Evolutionary conservation across 2,329 filamentous ascomycete species (phyloP), one percentile per base, ranked within the genome.

Genomic region (Nannizzia gypsea): DNA sequence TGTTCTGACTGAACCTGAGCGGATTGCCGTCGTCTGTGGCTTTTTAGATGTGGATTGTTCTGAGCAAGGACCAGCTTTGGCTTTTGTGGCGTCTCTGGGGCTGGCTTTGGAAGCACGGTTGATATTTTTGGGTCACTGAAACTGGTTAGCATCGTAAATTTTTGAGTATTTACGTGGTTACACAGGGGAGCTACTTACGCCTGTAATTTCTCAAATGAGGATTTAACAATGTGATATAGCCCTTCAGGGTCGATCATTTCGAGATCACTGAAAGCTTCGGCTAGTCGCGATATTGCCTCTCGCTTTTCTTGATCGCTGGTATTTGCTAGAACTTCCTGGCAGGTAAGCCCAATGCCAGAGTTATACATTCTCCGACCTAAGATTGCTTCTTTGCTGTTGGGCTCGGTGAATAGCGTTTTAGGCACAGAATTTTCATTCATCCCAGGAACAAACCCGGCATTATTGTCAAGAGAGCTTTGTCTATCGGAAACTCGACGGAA

Each of bases 171-270:
- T 22, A 11, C 5, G 5, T n/a, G 22, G 26, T n/a, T 38, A 13
- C 34, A 22, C 9, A 13, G 24, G 17, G 15, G 40, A n/a, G 3
- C 31, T 9, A 69, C 72, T 66, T 65, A 74, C 68, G 68, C 68
- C 61, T 87, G 81, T 54, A 95, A 80, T 60, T 83, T 83, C n/a
- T 88, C 81, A 62, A 95, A 80, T 64, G 95, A 82, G 60, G 83
- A 81, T 67, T 85, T 88, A 68, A 99, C 80, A 15, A 99, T 80
- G 65, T 95, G 85, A 67, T 92, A 93, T 44, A 91, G 84, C 17
- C 91, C 91, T 70, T 96, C 92, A 0, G 92, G 92, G 68, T 99
- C 92, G 31, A 92, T 80, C 50, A 88, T 84, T 71, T 97, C 89
- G 34, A 99, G 80, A 11, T 85, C 81, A 3, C 86, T 87, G 78